Evolutionary conservation across 257 asterid species (phyloP), one percentile per base, ranked within the genome.

Genomic region (Plantago ovata): DNA sequence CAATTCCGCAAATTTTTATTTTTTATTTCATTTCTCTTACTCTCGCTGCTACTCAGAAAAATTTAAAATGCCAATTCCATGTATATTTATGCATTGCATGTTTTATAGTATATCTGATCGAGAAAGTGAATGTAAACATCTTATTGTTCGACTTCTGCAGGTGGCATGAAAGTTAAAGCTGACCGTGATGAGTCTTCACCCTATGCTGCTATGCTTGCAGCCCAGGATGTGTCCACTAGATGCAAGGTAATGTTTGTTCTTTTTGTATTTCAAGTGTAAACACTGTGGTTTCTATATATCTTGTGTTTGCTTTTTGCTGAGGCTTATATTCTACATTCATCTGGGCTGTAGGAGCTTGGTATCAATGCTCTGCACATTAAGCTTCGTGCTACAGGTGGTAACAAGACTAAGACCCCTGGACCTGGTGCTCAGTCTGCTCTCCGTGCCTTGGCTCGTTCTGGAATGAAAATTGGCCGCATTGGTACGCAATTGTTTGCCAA

Each of bases 391-490:
- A 89, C 95, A 4, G 96, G 97, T 7, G 97, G 97, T 10, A 89
- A 89, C 73, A 89, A 89, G 55, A 89, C 97, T 0, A 89, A 89
- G 82, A 86, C 97, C 23, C 95, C 95, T 38, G 95, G 95, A 10
- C 97, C 95, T 45, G 96, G 96, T 63, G 96, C 96, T 13, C 95
- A 89, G 71, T 83, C 95, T 49, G 95, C 95, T 1, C 95, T 89
- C 14, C 66, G 96, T 49, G 96, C 96, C 40, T 87, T 89, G 69
- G 96, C 96, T 40, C 96, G 96, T 61, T 81, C 96, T 0, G 96
- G 96, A 72, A 85, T 88, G 94, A 85, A 89, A 71, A 85, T 89
- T 79, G 97, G 97, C 8, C 91, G 97, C 2, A 85, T 85, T 67
- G 97, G 97, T 28, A 28, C 36, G n/a, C n/a, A n/a, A n/a, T n/a